Percentiles rank a stretch among this genome's conserved stretches.
phyloP scores from a whole-genome alignment of 768 basidiomycete species.

The Pleurotus tuber-regium region DNA sequence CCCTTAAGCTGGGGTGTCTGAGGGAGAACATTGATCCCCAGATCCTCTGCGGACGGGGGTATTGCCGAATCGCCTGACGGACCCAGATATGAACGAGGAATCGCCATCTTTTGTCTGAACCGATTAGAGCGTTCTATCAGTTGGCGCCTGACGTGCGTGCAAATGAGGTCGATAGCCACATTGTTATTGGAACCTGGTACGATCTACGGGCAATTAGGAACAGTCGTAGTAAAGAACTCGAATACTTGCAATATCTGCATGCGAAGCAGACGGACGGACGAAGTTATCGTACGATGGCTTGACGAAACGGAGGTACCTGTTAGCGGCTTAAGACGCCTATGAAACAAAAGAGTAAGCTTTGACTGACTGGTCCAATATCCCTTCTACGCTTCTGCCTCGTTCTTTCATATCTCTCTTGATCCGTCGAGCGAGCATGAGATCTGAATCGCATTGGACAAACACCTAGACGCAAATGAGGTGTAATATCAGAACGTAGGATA shows the following conservation, averaged over 20 bases:
- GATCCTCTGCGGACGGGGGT: constrained; percentile 38
- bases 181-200: constrained; percentile 92
- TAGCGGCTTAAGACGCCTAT: too few species aligned
- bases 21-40: constrained; percentile 64
- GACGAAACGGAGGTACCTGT: constrained; percentile 88
- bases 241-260: constrained; percentile 81
- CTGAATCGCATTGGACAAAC: constrained; percentile 92
- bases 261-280: constrained; percentile 80
- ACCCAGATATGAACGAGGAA: constrained; percentile 38
- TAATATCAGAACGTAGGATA: background rate
- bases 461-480: constrained; percentile 39
- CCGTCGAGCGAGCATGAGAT: constrained; percentile 94
- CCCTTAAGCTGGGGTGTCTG: constrained; percentile 86
- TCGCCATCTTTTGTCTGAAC: constrained; percentile 74
- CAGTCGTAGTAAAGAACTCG: background rate
- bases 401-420: constrained; percentile 87
- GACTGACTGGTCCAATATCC: constrained; percentile 83
- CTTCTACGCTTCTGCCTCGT: constrained; percentile 80
- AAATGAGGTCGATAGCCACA: constrained; percentile 91
- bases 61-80: constrained; percentile 25
- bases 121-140: constrained; percentile 74
- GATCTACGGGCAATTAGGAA: constrained; percentile 49
- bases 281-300: constrained; percentile 95
- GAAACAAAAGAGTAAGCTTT: too few species aligned
- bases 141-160: constrained; percentile 84